These are phyloP conservation scores for Lycium ferocissimum DNA, from an alignment of 257 asterid species.

Conservation along the genomic window DNA sequence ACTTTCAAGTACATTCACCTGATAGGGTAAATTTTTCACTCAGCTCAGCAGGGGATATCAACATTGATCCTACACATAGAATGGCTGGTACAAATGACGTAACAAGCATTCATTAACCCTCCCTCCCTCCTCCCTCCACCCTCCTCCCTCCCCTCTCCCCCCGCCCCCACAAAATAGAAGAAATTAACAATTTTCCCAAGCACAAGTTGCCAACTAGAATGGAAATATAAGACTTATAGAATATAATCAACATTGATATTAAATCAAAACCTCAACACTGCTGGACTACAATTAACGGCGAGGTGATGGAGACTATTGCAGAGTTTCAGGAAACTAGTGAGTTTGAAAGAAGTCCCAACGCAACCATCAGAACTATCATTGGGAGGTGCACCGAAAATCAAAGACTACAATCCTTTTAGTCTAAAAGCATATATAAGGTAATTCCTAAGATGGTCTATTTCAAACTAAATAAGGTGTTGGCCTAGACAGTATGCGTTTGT, in stretches of 20 bases:
- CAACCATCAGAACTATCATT: neutral
- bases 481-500: neutral
- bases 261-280: neutral
- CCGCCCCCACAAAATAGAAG: neutral
- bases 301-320: neutral
- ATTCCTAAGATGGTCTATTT: neutral
- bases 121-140: neutral
- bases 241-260: neutral
- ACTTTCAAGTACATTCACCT: neutral
- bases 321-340: neutral
- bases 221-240: neutral
- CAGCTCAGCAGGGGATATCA: constrained; percentile 13
- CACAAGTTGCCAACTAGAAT: neutral
- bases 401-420: neutral
- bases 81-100: constrained; percentile 9
- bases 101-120: neutral
- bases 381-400: neutral
- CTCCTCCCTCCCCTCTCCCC: neutral
- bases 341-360: neutral
- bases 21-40: neutral
- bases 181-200: neutral
- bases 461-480: neutral
- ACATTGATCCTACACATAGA: constrained; percentile 5
- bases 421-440: neutral
- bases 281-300: neutral